phyloP scores from a whole-genome alignment of 192 early-diverging fungal genomes.

The Coemansia sp. region DNA sequence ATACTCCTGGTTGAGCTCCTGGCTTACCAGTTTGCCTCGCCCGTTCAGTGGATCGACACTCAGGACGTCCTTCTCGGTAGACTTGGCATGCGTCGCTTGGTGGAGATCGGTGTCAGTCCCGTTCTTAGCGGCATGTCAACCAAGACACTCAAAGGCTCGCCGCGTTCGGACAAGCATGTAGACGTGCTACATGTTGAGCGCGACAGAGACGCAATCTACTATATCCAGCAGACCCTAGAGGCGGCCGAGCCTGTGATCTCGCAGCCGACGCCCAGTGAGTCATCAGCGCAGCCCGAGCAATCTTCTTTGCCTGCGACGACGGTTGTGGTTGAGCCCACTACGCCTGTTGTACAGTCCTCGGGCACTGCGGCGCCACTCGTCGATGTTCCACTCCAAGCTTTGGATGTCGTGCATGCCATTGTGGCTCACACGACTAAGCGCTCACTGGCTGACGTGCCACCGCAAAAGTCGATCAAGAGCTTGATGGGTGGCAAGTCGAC shows the following conservation, averaged over 20 bases:
- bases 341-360: background rate
- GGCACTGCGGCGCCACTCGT: constrained; percentile 51
- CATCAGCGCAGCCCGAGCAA: background rate
- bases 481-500: constrained; percentile 89
- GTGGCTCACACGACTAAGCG: constrained; percentile 92
- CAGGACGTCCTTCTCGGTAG: constrained; percentile 80
- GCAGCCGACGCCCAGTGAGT: background rate
- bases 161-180: background rate
- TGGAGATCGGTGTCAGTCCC: constrained; percentile 87
- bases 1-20: constrained; percentile 83
- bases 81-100: constrained; percentile 75
- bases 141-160: constrained; percentile 37
- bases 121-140: constrained; percentile 86
- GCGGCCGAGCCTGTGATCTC: background rate
- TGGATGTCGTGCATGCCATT: constrained; percentile 74
- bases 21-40: constrained; percentile 91
- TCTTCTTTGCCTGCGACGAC: constrained; percentile 44
- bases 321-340: constrained; percentile 47
- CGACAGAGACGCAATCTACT: constrained; percentile 25
- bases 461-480: constrained; percentile 69
- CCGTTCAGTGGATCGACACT: constrained; percentile 95
- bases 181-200: constrained; percentile 16
- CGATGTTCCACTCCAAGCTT: constrained; percentile 76
- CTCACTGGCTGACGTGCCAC: constrained; percentile 71
- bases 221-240: background rate